Evolutionary conservation across 2,329 filamentous ascomycete species (phyloP).

Genomic region (Scopulariopsis brevicaulis): DNA sequence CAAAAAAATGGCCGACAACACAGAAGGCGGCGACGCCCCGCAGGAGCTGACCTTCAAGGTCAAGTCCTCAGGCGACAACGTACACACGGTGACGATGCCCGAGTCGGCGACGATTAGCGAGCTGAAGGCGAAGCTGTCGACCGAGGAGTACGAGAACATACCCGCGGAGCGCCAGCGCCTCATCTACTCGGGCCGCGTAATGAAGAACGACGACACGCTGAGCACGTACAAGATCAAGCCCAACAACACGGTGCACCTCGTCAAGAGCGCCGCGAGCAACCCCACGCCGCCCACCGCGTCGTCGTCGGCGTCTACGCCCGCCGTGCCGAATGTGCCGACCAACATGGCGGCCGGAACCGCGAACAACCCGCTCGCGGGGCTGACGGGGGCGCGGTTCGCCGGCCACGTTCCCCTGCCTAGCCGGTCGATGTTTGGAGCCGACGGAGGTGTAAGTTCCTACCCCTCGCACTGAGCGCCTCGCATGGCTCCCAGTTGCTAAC

Average conservation of each 20-base stretch:
- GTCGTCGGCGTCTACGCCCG: conserved; percentile 26
- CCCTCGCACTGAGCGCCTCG: not conserved
- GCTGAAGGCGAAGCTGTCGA: conserved; percentile 80
- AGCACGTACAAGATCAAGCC: conserved; percentile 88
- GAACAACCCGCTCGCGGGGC: conserved; percentile 78
- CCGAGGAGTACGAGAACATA: conserved; percentile 73
- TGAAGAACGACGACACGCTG: conserved; percentile 88
- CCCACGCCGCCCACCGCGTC: conserved; percentile 30
- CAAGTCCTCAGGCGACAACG: conserved; percentile 88
- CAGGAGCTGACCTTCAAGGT: conserved; percentile 85
- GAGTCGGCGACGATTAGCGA: conserved; percentile 68
- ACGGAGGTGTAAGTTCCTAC: conserved; percentile 65
- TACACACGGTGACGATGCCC: conserved; percentile 71
- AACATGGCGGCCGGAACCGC: conserved; percentile 76
- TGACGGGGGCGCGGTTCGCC: conserved; percentile 89
- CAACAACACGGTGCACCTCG: conserved; percentile 90
- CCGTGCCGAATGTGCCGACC: conserved; percentile 40
- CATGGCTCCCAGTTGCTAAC: not conserved
- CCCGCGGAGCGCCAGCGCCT: conserved; percentile 81
- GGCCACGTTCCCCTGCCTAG: conserved; percentile 84
- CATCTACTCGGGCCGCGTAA: conserved; percentile 93
- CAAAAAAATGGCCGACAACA: conserved; percentile 33
- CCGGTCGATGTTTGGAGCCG: conserved; percentile 81
- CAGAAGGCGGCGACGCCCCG: conserved; percentile 48
- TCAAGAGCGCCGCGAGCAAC: conserved; percentile 92